Base-by-base conservation (phyloP, 352 stramenopile genomes). In the Pythium coloratum region DNA sequence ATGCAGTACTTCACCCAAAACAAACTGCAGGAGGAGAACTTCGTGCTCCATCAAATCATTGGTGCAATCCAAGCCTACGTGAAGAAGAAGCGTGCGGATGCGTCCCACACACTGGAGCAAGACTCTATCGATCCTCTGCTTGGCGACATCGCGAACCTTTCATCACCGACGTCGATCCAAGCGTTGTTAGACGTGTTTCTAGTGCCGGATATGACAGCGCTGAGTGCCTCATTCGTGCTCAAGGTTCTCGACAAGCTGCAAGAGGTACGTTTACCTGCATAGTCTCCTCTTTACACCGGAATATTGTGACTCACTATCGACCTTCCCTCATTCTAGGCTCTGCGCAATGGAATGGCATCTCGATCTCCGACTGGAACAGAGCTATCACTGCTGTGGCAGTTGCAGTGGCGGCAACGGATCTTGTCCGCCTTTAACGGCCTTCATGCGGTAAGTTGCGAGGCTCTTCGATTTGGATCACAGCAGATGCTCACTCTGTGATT, bases 1-100 rank as follows among this genome's bases (percentile, higher is more conserved):
- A 79, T 92, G 67, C 91, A 91, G 55, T 95, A 95, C 68, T 93
- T 94, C 56, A 89, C 82, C 9, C 80, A 95, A 55, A 93, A 92
- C 62, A 92, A 91, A 51, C 79, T 91, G 10, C 85, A 95, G 71
- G 85, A 95, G 61, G 87, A 95, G 54, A 90, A 89, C n/a, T 95
- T 93, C 51, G 56, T 92, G 33, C 62, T 95, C 54, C 85, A 95
- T 26, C 87, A 95, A 64, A 75, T 95, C 12, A 86, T 92, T 28
- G 82, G 82, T 7, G 74, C 76, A 2, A 74, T 95, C 14, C 84
- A 90, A 59, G 75, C 81, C n/a, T 90, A 83, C 40, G 83, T 85
- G 24, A 91, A 89, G 67, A 87, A 87, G 68, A 89, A 83, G 66
- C 68, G 70, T 44, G 51, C 61, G 0, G 71, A 88, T 50, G 51